phyloP scores from a whole-genome alignment of 2,329 filamentous ascomycete genomes.

The Penicillium sp. region DNA sequence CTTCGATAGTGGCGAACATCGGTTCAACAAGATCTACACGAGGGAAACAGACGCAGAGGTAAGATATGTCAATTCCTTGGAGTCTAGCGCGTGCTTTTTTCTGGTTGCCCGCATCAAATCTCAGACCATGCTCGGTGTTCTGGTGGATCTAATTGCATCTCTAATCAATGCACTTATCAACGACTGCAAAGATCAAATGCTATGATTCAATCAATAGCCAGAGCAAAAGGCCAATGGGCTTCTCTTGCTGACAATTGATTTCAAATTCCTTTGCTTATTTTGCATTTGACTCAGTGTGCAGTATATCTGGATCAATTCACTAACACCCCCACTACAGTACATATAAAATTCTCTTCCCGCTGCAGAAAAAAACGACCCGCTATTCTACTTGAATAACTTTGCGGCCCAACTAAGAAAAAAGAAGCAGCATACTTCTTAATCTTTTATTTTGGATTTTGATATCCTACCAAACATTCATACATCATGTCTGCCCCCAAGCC shows the following conservation, averaged over 20 bases:
- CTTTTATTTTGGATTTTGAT: background rate
- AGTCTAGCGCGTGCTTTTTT: background rate
- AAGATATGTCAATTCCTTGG: constrained; percentile 2
- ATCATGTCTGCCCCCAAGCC: constrained; percentile 21
- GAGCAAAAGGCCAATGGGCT: background rate
- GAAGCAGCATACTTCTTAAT: background rate
- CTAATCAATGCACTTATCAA: constrained; percentile 16
- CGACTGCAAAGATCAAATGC: constrained; percentile 8
- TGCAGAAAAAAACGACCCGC: background rate
- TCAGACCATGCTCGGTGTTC: background rate
- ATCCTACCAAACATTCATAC: background rate
- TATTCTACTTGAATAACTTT: background rate
- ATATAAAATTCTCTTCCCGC: constrained; percentile 12
- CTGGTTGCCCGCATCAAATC: background rate
- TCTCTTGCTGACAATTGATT: background rate
- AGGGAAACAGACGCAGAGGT: constrained; percentile 17
- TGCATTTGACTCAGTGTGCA: background rate
- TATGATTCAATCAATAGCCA: background rate
- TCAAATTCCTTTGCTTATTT: background rate
- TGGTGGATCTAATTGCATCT: background rate
- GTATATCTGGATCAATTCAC: background rate
- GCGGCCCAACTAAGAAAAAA: background rate
- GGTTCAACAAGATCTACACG: constrained; percentile 9
- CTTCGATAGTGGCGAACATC: constrained; percentile 14
- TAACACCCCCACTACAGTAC: constrained; percentile 7